Evolutionary conservation across 306 rosid genomes (phyloP).

Genomic region (Medicago lupulina): DNA sequence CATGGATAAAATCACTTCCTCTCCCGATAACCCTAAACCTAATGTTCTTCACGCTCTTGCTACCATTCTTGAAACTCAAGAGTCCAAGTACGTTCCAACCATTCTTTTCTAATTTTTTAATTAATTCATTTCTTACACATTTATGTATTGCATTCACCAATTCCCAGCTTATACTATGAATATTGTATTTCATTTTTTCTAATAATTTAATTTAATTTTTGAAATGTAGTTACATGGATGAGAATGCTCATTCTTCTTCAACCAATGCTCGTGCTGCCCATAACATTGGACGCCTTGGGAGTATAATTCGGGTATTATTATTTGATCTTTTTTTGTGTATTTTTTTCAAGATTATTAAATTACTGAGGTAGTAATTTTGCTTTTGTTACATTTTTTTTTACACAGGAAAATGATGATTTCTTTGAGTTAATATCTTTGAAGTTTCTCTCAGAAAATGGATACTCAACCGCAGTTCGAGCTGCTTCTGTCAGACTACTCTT

Average conservation of each 20-base stretch:
- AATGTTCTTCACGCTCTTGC: constrained; percentile 84
- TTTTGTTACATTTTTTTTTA: background rate
- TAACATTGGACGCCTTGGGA: constrained; percentile 82
- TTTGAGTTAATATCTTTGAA: constrained; percentile 87
- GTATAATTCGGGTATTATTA: constrained; percentile 70
- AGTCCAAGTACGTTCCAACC: constrained; percentile 55
- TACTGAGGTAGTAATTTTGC: constrained; percentile 14
- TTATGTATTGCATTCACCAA: background rate
- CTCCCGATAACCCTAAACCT: constrained; percentile 82
- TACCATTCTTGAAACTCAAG: constrained; percentile 81
- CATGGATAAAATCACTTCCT: constrained; percentile 77
- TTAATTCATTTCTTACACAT: background rate
- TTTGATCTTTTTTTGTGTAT: background rate
- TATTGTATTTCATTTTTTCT: background rate
- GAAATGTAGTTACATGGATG: constrained; percentile 83
- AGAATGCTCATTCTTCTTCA: constrained; percentile 73
- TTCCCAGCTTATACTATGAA: background rate
- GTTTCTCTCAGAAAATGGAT: constrained; percentile 75
- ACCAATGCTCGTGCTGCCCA: constrained; percentile 83
- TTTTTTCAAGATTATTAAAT: background rate
- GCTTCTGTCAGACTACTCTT: constrained; percentile 81
- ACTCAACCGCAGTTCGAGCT: constrained; percentile 70
- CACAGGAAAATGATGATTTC: constrained; percentile 92
- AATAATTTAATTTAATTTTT: background rate
- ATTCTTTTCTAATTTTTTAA: background rate